Percentiles rank a stretch among this genome's conserved stretches.
These are phyloP conservation scores for Posidonia australis DNA, from an alignment of 106 monocot species.

Conservation along the genomic window DNA sequence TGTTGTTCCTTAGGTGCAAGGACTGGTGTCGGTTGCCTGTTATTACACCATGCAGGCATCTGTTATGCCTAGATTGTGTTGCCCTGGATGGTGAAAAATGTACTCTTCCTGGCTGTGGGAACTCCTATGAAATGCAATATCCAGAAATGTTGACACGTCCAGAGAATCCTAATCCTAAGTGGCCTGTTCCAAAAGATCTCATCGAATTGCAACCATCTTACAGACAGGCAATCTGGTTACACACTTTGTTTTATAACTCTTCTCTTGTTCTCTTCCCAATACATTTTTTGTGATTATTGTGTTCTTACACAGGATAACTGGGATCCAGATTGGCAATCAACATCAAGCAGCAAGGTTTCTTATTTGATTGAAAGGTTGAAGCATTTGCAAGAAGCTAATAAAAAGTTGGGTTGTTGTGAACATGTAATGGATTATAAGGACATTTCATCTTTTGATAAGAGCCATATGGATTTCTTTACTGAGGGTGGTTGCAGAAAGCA, in stretches of 20 bases:
- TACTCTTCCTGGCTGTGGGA: slow-evolving; percentile 76
- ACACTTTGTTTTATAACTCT: neutral
- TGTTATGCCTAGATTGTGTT: slow-evolving; percentile 91
- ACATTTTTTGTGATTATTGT: neutral
- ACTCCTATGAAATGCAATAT: slow-evolving; percentile 84
- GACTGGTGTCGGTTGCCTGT: slow-evolving; percentile 94
- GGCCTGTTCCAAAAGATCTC: slow-evolving; percentile 98
- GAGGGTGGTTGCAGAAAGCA: neutral
- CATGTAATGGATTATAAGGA: slow-evolving; percentile 11
- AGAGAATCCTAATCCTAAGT: slow-evolving; percentile 99
- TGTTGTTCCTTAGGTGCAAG: slow-evolving; percentile 64
- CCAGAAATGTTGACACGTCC: slow-evolving; percentile 85
- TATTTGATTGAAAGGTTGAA: slow-evolving; percentile 67
- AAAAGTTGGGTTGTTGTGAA: slow-evolving; percentile 18
- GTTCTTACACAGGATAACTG: slow-evolving; percentile 65
- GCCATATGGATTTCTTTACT: neutral
- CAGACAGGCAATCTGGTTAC: slow-evolving; percentile 45
- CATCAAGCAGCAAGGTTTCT: slow-evolving; percentile 93
- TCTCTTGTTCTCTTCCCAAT: neutral
- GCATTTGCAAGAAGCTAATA: slow-evolving; percentile 43
- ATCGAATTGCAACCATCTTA: slow-evolving; percentile 99
- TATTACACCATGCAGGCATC: slow-evolving; percentile 94
- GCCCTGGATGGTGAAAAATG: slow-evolving; percentile 75
- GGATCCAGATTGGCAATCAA: slow-evolving; percentile 97
- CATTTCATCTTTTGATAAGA: slow-evolving; percentile 1